phyloP scores from a whole-genome alignment of 2,329 filamentous ascomycete genomes.

The Davidsoniella australis region DNA sequence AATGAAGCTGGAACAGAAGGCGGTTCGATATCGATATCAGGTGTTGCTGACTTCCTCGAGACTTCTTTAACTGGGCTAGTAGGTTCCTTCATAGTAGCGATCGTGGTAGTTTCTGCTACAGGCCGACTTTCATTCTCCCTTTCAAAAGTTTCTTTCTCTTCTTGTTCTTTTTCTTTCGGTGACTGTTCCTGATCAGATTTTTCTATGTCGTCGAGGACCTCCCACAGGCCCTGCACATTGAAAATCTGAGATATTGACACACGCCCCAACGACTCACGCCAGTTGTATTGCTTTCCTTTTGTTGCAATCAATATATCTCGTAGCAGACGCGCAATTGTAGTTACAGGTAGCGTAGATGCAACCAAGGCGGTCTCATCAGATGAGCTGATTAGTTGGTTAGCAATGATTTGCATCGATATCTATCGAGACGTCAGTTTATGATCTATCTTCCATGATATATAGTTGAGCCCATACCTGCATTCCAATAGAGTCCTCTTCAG shows the following conservation, averaged over 20 bases:
- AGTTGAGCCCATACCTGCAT: conserved; percentile 19
- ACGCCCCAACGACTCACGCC: conserved; percentile 26
- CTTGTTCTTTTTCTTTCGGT: no score
- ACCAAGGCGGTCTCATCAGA: conserved; percentile 22
- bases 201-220: conserved; percentile 31
- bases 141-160: background rate
- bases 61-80: no score
- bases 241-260: conserved; percentile 40
- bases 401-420: conserved; percentile 33
- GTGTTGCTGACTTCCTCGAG: no score
- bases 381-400: conserved; percentile 12
- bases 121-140: no score
- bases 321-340: conserved; percentile 25
- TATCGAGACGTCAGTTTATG: conserved; percentile 15
- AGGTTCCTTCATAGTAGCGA: no score
- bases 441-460: no score
- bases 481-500: conserved; percentile 33
- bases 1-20: background rate
- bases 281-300: conserved; percentile 14
- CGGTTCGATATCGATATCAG: no score
- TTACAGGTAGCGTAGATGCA: conserved; percentile 30
- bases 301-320: conserved; percentile 17
- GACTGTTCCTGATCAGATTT: no score
- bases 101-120: no score
- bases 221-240: conserved; percentile 39